Conservation (phyloP, 2,329 filamentous ascomycete genomes). For the Verticillium albo-atrum region DNA sequence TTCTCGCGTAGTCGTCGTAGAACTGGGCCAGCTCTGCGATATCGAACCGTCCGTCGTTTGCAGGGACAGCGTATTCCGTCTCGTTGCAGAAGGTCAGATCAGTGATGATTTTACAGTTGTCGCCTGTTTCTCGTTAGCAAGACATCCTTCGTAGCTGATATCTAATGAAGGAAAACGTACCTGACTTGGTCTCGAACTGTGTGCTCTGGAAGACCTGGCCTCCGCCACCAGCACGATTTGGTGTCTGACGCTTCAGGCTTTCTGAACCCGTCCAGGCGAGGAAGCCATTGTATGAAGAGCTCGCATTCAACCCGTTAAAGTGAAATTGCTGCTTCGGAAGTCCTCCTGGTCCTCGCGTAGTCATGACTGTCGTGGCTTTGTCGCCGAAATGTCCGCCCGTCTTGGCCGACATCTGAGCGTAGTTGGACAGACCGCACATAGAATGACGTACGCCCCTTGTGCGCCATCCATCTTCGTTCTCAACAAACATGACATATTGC, state of each 20-base stretch:
- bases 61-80: conserved; percentile 86
- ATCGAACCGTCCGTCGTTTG: conserved; percentile 61
- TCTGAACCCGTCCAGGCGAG: conserved; percentile 59
- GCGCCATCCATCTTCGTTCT: conserved; percentile 52
- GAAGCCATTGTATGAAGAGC: conserved; percentile 67
- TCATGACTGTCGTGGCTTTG: conserved; percentile 60
- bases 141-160: neutral
- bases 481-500: conserved; percentile 76
- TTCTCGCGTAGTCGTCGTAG: conserved; percentile 72
- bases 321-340: conserved; percentile 87
- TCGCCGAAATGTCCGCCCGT: conserved; percentile 44
- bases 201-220: conserved; percentile 69
- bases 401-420: conserved; percentile 58
- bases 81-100: conserved; percentile 86
- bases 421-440: conserved; percentile 71
- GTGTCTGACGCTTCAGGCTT: conserved; percentile 30
- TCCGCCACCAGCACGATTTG: conserved; percentile 55
- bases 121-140: conserved; percentile 40
- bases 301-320: conserved; percentile 67
- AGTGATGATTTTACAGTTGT: conserved; percentile 81
- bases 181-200: conserved; percentile 72
- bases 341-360: conserved; percentile 58
- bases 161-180: conserved; percentile 43
- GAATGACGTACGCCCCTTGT: conserved; percentile 72
- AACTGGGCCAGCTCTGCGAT: conserved; percentile 57